Evolutionary conservation across 371 early-diverging fungal species (phyloP).

Genomic region (Parasitella parasitica): DNA sequence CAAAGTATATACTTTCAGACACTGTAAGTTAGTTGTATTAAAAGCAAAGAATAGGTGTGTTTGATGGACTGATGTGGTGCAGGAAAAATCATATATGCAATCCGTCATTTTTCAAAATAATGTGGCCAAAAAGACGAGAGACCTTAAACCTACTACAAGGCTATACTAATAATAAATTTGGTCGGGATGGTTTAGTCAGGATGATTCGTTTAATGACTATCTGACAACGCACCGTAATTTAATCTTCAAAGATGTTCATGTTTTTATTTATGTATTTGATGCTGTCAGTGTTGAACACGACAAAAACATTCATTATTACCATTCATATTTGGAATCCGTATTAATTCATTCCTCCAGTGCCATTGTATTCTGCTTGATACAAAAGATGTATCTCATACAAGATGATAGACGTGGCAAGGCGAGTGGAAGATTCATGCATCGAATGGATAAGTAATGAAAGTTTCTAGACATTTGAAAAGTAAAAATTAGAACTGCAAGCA

Average conservation of each 20-base stretch:
- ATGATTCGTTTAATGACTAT: constrained; percentile 93
- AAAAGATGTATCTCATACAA: constrained; percentile 94
- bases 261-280: constrained; percentile 96
- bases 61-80: constrained; percentile 95
- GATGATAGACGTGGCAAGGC: constrained; percentile 72
- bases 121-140: constrained; percentile 89
- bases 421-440: not conserved
- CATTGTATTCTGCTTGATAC: constrained; percentile 90
- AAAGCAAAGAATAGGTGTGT: constrained; percentile 37
- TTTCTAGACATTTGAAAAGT: constrained; percentile 66
- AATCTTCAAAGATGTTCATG: constrained; percentile 95
- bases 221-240: constrained; percentile 85
- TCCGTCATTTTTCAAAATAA: constrained; percentile 97
- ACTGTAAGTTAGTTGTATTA: not conserved
- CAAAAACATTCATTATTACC: constrained; percentile 88
- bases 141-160: constrained; percentile 87
- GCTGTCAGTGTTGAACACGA: constrained; percentile 87
- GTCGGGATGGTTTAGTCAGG: constrained; percentile 71
- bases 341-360: constrained; percentile 80
- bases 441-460: too few species aligned
- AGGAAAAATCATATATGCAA: constrained; percentile 97
- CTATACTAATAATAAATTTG: too few species aligned
- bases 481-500: constrained; percentile 66
- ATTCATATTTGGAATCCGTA: constrained; percentile 86
- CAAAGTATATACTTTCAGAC: not conserved